Conservation (phyloP, 163 green algal genomes). For the Scenedesmus sp. region DNA sequence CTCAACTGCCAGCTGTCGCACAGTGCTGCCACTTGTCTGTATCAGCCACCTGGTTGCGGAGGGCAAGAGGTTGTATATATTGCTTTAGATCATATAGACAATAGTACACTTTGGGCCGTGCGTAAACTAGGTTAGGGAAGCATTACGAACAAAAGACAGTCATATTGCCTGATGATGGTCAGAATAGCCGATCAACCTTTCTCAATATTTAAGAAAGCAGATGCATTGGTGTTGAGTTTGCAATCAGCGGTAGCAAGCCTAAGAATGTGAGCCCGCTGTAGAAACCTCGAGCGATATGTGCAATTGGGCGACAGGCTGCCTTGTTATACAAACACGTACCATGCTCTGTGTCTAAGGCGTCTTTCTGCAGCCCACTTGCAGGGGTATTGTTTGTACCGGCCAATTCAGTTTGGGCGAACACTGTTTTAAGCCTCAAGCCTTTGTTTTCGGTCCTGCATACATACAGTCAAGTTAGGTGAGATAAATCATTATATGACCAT, state of each 20-base stretch:
- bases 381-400: neutral
- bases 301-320: neutral
- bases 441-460: too few relatives aligned
- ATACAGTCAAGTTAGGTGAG: too few relatives aligned
- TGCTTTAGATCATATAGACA: too few relatives aligned
- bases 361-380: neutral
- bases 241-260: neutral
- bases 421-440: neutral
- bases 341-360: neutral
- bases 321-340: neutral
- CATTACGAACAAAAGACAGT: neutral
- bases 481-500: neutral
- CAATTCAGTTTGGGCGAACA: neutral
- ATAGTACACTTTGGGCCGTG: neutral
- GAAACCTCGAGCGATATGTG: neutral
- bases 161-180: neutral
- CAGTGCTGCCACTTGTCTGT: neutral
- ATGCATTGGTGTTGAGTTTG: neutral
- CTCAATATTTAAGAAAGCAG: neutral
- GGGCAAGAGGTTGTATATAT: too few relatives aligned
- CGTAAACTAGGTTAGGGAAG: neutral
- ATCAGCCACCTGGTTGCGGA: neutral
- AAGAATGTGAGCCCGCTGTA: neutral
- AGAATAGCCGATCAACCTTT: neutral
- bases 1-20: neutral